Percentiles rank a stretch among this genome's conserved stretches.
Evolutionary conservation across 2,329 filamentous ascomycete species (phyloP).

Genomic region (Aspergillus aculeatinus): DNA sequence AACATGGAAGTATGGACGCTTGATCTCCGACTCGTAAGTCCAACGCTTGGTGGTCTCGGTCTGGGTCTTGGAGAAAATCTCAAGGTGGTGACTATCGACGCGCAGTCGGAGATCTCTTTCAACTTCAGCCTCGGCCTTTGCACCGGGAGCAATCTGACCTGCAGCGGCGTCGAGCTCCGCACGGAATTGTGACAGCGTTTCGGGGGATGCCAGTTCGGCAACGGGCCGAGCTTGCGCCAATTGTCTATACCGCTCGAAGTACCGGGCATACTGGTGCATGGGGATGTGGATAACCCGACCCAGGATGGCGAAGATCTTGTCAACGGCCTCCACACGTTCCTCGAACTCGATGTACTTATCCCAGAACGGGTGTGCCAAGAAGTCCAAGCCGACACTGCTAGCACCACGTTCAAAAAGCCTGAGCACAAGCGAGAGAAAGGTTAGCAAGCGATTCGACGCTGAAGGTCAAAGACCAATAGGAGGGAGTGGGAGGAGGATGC

Average conservation of each 20-base stretch:
- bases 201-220: conserved; percentile 67
- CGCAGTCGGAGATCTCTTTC: conserved; percentile 79
- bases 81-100: conserved; percentile 77
- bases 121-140: conserved; percentile 70
- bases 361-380: conserved; percentile 94
- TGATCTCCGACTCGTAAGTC: conserved; percentile 92
- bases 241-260: conserved; percentile 86
- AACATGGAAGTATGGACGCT: conserved; percentile 94
- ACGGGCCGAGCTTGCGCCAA: conserved; percentile 72
- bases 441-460: conserved; percentile 41
- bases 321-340: conserved; percentile 78
- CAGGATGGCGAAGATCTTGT: conserved; percentile 82
- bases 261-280: conserved; percentile 92
- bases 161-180: conserved; percentile 64
- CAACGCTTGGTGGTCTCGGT: conserved; percentile 87
- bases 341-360: conserved; percentile 99
- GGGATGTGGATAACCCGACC: conserved; percentile 82
- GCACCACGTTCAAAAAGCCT: conserved; percentile 93
- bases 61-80: conserved; percentile 77
- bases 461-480: conserved; percentile 20
- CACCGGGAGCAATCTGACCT: conserved; percentile 40
- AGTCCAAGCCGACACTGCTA: conserved; percentile 82
- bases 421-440: conserved; percentile 10
- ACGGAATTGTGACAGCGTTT: conserved; percentile 67
- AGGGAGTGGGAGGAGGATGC: conserved; percentile 30